Evolutionary conservation across 2,329 filamentous ascomycete genomes (phyloP).

Genomic region (Fusarium nisikadoi): DNA sequence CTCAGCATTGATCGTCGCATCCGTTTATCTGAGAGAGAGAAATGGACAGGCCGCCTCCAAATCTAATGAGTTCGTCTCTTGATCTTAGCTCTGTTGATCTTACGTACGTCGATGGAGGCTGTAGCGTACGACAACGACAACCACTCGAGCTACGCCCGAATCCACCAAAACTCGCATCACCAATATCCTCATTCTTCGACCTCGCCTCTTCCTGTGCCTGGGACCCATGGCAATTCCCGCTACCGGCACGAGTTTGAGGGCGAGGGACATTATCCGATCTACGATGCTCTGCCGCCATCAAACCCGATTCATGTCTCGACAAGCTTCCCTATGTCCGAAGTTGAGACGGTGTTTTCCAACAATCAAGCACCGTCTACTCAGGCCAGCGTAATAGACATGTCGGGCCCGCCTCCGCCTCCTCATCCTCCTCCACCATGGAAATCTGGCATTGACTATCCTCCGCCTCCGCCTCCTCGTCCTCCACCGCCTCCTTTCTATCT

Average conservation of each 20-base stretch:
- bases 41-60: slow-evolving; percentile 33
- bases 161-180: slow-evolving; percentile 17
- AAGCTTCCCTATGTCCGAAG: slow-evolving; percentile 42
- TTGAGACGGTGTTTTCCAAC: slow-evolving; percentile 43
- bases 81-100: slow-evolving; percentile 28
- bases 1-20: slow-evolving; percentile 23
- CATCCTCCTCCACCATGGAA: slow-evolving; percentile 22
- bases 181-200: slow-evolving; percentile 7
- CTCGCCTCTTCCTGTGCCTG: slow-evolving; percentile 30
- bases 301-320: slow-evolving; percentile 23
- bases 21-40: slow-evolving; percentile 31
- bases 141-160: slow-evolving; percentile 25
- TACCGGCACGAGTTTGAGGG: slow-evolving; percentile 8
- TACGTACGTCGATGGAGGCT: slow-evolving; percentile 34
- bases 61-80: slow-evolving; percentile 32
- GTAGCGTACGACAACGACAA: slow-evolving; percentile 29
- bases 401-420: slow-evolving; percentile 35
- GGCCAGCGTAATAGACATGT: slow-evolving; percentile 40
- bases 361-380: slow-evolving; percentile 45
- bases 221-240: slow-evolving; percentile 22
- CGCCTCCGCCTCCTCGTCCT: not conserved
- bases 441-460: not conserved
- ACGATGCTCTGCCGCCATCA: slow-evolving; percentile 26
- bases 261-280: slow-evolving; percentile 19
- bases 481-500: not conserved